Percentiles rank a stretch among this genome's conserved stretches.
Conservation (phyloP, 306 rosid species). For the Trifolium pratense region DNA sequence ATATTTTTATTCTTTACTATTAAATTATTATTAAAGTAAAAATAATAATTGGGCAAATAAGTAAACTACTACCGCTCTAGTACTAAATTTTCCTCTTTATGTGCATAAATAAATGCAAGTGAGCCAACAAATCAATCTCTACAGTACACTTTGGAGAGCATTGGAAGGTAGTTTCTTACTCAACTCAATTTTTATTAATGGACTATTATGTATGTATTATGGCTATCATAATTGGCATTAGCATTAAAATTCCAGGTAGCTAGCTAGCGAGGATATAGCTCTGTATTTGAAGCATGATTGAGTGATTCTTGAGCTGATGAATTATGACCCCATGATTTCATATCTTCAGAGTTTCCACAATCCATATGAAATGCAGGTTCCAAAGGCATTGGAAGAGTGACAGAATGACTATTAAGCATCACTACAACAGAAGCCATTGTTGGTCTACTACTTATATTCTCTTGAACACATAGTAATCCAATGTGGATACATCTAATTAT, state of each 20-base stretch:
- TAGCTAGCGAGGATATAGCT: background rate
- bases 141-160: too few species aligned
- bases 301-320: constrained; percentile 17
- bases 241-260: background rate
- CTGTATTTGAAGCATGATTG: constrained; percentile 17
- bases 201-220: background rate
- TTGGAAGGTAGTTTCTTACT: too few species aligned
- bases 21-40: too few species aligned
- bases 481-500: constrained; percentile 27
- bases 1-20: too few species aligned
- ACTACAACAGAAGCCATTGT: constrained; percentile 21
- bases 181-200: background rate
- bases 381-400: background rate
- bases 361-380: constrained; percentile 15
- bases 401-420: constrained; percentile 24
- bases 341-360: background rate
- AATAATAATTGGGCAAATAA: too few species aligned
- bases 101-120: too few species aligned
- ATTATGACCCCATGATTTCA: background rate
- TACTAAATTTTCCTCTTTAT: too few species aligned
- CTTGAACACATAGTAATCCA: constrained; percentile 35
- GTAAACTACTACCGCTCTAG: too few species aligned
- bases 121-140: too few species aligned
- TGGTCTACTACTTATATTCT: constrained; percentile 19
- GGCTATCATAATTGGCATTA: background rate